Percentiles rank a stretch among this genome's conserved stretches.
Evolutionary conservation across 371 early-diverging fungal genomes (phyloP).

Genomic region (Synchytrium microbalum): DNA sequence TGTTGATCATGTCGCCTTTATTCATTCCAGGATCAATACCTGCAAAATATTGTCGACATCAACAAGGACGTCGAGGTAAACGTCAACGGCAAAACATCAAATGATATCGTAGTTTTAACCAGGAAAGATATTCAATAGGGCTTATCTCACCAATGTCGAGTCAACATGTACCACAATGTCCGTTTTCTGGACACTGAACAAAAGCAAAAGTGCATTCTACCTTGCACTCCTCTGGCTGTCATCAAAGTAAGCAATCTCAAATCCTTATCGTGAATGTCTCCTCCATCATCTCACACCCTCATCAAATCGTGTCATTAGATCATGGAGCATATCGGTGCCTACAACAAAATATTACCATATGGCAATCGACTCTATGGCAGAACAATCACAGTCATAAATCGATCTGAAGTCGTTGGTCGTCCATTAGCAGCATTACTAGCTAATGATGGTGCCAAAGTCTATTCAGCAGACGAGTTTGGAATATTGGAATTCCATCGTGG

Average conservation of each 20-base stretch:
- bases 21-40: conserved; percentile 77
- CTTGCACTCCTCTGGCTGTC: conserved; percentile 91
- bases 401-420: conserved; percentile 94
- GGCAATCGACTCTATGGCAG: conserved; percentile 94
- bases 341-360: conserved; percentile 79
- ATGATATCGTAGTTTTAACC: neutral
- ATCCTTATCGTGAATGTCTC: neutral
- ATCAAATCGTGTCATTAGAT: conserved; percentile 33
- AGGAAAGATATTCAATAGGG: conserved; percentile 35
- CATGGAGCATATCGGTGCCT: conserved; percentile 86
- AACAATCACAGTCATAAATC: conserved; percentile 87
- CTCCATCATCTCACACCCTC: neutral
- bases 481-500: conserved; percentile 85
- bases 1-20: neutral
- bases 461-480: conserved; percentile 84
- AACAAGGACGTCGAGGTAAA: conserved; percentile 84
- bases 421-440: conserved; percentile 95
- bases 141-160: conserved; percentile 83
- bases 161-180: conserved; percentile 82
- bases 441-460: conserved; percentile 95
- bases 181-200: conserved; percentile 75
- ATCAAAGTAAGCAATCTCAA: conserved; percentile 60
- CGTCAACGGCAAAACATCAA: neutral
- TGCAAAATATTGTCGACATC: conserved; percentile 80
- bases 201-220: conserved; percentile 87